phyloP scores from a whole-genome alignment of 73 alveolate species.

The Paramecium octaurelia region DNA sequence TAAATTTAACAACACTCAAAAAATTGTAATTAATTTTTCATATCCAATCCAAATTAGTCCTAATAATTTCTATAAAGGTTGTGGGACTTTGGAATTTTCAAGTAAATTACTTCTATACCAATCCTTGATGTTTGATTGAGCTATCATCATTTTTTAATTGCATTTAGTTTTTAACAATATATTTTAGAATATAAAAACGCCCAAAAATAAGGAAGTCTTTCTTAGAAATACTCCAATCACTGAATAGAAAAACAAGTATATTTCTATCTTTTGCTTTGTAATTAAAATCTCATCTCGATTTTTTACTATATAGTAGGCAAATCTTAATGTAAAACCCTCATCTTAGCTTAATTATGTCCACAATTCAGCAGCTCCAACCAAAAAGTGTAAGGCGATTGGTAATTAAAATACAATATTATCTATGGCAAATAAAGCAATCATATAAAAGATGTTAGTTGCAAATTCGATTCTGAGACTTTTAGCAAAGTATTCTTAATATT shows the following conservation, averaged over 20 bases:
- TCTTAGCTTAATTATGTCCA: not conserved
- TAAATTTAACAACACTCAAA: conserved; percentile 64
- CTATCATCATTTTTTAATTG: not conserved
- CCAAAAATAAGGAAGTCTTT: not conserved
- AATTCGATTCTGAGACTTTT: not conserved
- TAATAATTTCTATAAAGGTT: not conserved
- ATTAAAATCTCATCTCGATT: not conserved
- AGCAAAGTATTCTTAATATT: not conserved
- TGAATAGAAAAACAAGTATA: not conserved
- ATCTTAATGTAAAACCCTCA: not conserved
- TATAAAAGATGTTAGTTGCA: conserved; percentile 5
- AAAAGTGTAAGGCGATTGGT: conserved; percentile 9
- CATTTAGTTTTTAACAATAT: not conserved
- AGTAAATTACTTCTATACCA: not conserved
- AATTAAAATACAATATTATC: not conserved
- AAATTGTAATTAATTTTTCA: conserved; percentile 14
- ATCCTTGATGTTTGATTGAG: not conserved
- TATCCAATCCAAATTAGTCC: conserved; percentile 14
- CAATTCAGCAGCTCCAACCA: conserved; percentile 36
- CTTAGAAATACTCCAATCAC: not conserved
- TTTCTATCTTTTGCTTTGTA: conserved; percentile 2
- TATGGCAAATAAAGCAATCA: not conserved
- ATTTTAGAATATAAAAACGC: not conserved
- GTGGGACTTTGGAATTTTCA: not conserved
- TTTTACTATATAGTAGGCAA: not conserved